Base-by-base conservation (phyloP, 768 basidiomycete genomes). In the Cantharellus cinnabarinus region DNA sequence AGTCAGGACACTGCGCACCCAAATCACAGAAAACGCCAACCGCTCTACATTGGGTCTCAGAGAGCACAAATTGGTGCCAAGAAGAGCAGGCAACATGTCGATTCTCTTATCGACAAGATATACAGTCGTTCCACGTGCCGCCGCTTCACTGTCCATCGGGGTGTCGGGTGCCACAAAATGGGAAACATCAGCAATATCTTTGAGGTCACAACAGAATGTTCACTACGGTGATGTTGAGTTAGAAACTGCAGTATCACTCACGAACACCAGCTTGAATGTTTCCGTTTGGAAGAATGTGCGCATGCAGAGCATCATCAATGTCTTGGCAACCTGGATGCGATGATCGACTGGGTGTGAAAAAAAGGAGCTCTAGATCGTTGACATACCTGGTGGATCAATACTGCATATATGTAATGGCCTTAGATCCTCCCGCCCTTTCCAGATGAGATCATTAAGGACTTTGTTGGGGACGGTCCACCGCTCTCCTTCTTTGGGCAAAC, bases 101-200 rank as follows among this genome's bases (percentile, higher is more conserved):
- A 99, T 90, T 41, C 94, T 87, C 70, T 93, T 94, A 74, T 99
- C 94, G 3, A 98, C 94, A 2, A 99, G 79, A 68, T 98, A 99
- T 0, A 99, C 94, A 0, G 94, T 98, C 3, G 94, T 97, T 3
- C 94, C 94, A 61, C 94, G 76, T 15, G 90, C 78, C n/a, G 91
- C 88, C 29, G 94, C 94, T 69, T 99, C 94, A 50, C 73, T 82
- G 64, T 99, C 94, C 90, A 99, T 98, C 0, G 93, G 81, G 48
- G 85, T 99, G 65, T 93, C 89, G 1, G 91, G 75, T 58, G 77
- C 81, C 0, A 99, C 94, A 64, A 99, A 99, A 69, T 97, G 82
- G 3, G 94, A 95, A 2, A 99, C 94, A 67, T 99, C 95, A 60
- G 94, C 94, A 63, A 99, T 99, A 67, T 99, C 93, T 98, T 51